Evolutionary conservation across 345 rosid genomes (phyloP), one percentile per base, ranked within the genome.

Genomic region (Rhizophora apiculata): DNA sequence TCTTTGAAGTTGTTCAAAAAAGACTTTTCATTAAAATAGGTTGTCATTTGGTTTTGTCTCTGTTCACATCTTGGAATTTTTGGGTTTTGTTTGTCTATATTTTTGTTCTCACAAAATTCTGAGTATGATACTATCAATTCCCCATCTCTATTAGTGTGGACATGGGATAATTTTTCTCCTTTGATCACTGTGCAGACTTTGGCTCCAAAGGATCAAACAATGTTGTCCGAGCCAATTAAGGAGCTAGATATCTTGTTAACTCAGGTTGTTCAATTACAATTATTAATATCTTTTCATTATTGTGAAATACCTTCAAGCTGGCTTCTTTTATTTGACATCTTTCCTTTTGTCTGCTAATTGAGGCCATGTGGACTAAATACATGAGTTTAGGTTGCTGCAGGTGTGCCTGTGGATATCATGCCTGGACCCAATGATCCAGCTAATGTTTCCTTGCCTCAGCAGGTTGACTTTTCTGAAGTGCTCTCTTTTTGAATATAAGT

Each of bases 341-440:
- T 31, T 31, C 48, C 56, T 53, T 62, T 22, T 24, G 32, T 64
- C 57, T 24, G n/a, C 57, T 62, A n/a, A 57, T 31, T 29, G 18
- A 39, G 67, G 53, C 68, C 15, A 31, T 52, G 48, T 59, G 60
- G 52, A 59, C 75, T 79, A 43, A 49, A 69, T 39, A 55, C 57
- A 36, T 55, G 57, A 75, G 31, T 79, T 71, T 76, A 95, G 99
- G 83, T 95, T 75, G 96, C 96, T 75, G 94, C 98, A 76, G 89
- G 96, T 63, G 74, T 92, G 74, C 85, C 95, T 63, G 69, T 92
- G 81, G 99, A 90, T 85, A 89, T 96, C 79, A 89, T 96, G 97
- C 95, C 99, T 9, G 99, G 99, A 77, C 70, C 82, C 53, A 72
- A 82, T 73, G 99, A 96, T 81, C 97, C 99, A 39, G 98, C 99